Conservation (phyloP, 257 asterid genomes). For the Ajuga chamaepitys region DNA sequence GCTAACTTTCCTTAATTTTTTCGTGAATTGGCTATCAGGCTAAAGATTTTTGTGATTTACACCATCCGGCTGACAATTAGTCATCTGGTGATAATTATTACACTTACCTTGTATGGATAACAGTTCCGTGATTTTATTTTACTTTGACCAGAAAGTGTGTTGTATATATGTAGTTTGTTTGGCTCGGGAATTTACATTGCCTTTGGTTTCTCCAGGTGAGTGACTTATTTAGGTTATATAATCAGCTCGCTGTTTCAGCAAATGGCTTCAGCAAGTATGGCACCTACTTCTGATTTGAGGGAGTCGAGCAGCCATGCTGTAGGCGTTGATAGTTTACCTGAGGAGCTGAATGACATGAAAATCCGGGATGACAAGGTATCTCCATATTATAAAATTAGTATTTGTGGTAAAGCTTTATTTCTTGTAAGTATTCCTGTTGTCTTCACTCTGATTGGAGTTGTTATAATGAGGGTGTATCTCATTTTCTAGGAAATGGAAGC, state of each 20-base stretch:
- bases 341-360: conserved; percentile 72
- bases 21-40: conserved; percentile 3
- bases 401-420: conserved; percentile 8
- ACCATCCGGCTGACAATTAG: background rate
- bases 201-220: conserved; percentile 38
- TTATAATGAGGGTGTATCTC: background rate
- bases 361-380: conserved; percentile 68
- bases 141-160: background rate
- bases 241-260: conserved; percentile 26
- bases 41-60: conserved; percentile 2
- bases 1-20: background rate
- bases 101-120: conserved; percentile 7
- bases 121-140: background rate
- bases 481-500: conserved; percentile 71
- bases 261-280: conserved; percentile 71
- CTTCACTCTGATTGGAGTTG: conserved; percentile 6
- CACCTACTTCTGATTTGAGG: conserved; percentile 56
- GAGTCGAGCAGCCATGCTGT: conserved; percentile 42
- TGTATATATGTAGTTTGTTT: conserved; percentile 9
- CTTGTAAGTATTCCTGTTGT: conserved; percentile 8
- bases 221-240: conserved; percentile 39
- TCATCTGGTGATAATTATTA: conserved; percentile 10
- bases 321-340: conserved; percentile 62
- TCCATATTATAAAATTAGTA: background rate
- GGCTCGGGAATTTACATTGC: background rate